Evolutionary conservation across 257 asterid species (phyloP), one percentile per base, ranked within the genome.

Genomic region (Eucommia ulmoides): DNA sequence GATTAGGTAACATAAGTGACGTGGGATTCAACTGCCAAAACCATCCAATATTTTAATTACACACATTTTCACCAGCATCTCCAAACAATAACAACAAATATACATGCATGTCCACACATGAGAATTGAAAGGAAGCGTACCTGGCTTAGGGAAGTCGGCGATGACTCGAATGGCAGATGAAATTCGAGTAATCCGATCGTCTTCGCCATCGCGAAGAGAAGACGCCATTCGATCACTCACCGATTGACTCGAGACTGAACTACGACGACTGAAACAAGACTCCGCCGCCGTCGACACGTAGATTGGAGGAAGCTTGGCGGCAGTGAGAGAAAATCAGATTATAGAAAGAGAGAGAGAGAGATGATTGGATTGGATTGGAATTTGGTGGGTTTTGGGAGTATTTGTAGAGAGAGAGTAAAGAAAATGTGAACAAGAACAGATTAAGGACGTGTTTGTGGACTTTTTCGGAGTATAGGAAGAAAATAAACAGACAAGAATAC

Each of bases 61-160:
- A 38, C 38, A 26, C 48, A 59, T 50, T 17, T 24, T 48, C 52
- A 23, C 19, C 56, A 33, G 2, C 38, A 5, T 16, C 6, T 17
- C 48, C 58, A n/a, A n/a, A n/a, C n/a, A n/a, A n/a, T n/a, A n/a
- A n/a, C n/a, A n/a, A n/a, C 54, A 51, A 44, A 45, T 8, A 1
- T 17, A 24, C 17, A 25, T 20, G 8, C 24, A 52, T 20, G n/a
- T n/a, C n/a, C n/a, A n/a, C n/a, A n/a, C n/a, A n/a, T n/a, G n/a
- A n/a, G n/a, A n/a, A n/a, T 46, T 19, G 42, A 51, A 22, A 19
- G 29, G 46, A 0, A 7, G 42, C 41, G 22, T 63, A 82, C 89
- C 95, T 19, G 97, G 91, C 58, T 88, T 84, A 2, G 95, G 97
- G 49, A 88, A 88, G 65, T 88, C 88, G 33, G 85, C 94, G 49